Percentiles rank a stretch among this genome's conserved stretches.
These are phyloP conservation scores for Cymbopogon flexuosus DNA, from an alignment of 202 grass and related monocot species.

Conservation along the genomic window DNA sequence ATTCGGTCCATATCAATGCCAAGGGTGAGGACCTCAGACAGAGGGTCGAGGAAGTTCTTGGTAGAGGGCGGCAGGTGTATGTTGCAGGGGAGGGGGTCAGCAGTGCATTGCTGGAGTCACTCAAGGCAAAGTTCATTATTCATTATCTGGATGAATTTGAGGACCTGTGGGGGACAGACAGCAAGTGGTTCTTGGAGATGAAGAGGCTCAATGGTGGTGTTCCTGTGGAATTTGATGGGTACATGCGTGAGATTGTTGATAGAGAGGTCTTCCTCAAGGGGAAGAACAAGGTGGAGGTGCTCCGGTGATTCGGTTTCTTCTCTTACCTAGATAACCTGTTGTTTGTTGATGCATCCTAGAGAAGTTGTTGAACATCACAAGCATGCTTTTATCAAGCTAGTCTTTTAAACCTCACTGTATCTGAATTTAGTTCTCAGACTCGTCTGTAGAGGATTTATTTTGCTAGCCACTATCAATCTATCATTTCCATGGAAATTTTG, in stretches of 20 bases:
- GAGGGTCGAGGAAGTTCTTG: constrained; percentile 38
- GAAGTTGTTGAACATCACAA: constrained; percentile 7
- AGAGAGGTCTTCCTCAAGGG: constrained; percentile 67
- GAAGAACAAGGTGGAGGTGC: constrained; percentile 48
- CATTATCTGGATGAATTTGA: constrained; percentile 59
- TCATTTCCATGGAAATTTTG: constrained; percentile 12
- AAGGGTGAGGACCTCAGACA: constrained; percentile 17
- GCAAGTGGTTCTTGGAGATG: constrained; percentile 66
- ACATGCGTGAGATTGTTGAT: constrained; percentile 62
- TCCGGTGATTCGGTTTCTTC: constrained; percentile 36
- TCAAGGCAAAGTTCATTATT: constrained; percentile 38
- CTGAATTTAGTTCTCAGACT: constrained; percentile 9
- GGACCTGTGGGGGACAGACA: constrained; percentile 55
- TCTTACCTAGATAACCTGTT: background rate
- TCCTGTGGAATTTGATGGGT: constrained; percentile 73
- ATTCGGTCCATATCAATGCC: constrained; percentile 34
- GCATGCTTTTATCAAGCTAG: constrained; percentile 6
- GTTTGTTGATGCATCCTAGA: background rate
- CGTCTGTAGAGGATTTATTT: background rate
- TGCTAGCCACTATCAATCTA: background rate
- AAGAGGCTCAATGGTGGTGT: constrained; percentile 65
- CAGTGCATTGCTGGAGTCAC: constrained; percentile 28
- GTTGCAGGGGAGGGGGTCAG: constrained; percentile 36
- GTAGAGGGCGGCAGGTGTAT: constrained; percentile 45
- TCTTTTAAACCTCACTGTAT: background rate